Percentiles rank a stretch among this genome's conserved stretches.
These are phyloP conservation scores for Plenodomus lindquistii DNA, from an alignment of 2,329 filamentous ascomycete genomes.

Conservation along the genomic window DNA sequence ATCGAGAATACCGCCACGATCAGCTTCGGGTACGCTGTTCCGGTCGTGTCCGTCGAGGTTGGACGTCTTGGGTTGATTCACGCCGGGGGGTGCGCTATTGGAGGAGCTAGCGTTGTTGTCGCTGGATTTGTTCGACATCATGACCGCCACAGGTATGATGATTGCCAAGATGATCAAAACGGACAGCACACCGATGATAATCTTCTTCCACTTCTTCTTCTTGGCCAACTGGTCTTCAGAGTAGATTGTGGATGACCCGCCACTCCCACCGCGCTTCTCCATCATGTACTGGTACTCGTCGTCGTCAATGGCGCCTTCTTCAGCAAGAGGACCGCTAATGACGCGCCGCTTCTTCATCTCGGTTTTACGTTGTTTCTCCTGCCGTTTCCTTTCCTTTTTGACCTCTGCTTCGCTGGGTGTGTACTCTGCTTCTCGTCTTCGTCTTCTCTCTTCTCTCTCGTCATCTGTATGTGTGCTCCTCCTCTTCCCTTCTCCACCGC, in stretches of 20 bases:
- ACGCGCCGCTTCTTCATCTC: constrained; percentile 47
- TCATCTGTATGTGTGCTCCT: constrained; percentile 32
- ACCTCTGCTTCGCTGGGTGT: constrained; percentile 45
- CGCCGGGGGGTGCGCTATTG: constrained; percentile 21
- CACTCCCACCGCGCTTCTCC: constrained; percentile 49
- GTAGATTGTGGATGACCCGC: constrained; percentile 37
- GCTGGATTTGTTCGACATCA: constrained; percentile 51
- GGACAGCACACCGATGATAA: constrained; percentile 48
- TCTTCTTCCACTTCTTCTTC: constrained; percentile 56
- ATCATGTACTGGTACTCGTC: constrained; percentile 47
- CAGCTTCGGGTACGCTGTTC: constrained; percentile 56
- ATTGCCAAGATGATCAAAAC: constrained; percentile 50
- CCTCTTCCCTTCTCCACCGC: constrained; percentile 33
- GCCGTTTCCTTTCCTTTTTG: constrained; percentile 46
- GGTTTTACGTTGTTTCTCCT: constrained; percentile 39
- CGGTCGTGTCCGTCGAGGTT: constrained; percentile 52
- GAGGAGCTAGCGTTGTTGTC: constrained; percentile 21
- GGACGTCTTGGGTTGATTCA: constrained; percentile 45
- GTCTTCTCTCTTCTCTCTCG: constrained; percentile 34
- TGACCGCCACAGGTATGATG: constrained; percentile 52
- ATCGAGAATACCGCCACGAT: constrained; percentile 77
- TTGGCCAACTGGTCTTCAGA: constrained; percentile 45
- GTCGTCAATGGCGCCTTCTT: constrained; percentile 50
- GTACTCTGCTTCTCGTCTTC: constrained; percentile 37
- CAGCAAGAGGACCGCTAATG: constrained; percentile 52